phyloP scores from a whole-genome alignment of 176 grass and related monocot species.

The Triticum monococcum region DNA sequence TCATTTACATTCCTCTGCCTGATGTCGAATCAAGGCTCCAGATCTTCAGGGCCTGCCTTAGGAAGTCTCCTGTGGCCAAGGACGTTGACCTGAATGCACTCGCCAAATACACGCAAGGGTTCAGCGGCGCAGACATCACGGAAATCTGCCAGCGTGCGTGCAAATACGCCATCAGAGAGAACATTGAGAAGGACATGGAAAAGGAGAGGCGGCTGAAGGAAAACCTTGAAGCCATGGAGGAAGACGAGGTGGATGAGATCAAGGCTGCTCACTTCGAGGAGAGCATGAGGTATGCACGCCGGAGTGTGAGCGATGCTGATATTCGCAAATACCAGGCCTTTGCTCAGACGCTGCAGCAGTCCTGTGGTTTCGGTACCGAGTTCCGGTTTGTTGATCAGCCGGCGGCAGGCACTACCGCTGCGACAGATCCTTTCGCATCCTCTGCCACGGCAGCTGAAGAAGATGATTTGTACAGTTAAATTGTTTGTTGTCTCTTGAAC shows the following conservation, averaged over 20 bases:
- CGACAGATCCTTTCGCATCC: conserved; percentile 16
- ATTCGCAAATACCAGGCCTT: conserved; percentile 49
- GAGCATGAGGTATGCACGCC: conserved; percentile 73
- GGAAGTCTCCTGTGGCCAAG: conserved; percentile 74
- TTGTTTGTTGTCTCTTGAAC: too few species aligned
- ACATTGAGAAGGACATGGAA: conserved; percentile 82
- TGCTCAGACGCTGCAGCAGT: conserved; percentile 62
- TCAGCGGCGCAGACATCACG: not conserved
- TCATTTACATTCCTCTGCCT: conserved; percentile 42
- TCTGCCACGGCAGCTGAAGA: conserved; percentile 35
- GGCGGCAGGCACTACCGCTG: not conserved
- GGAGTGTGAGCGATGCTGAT: conserved; percentile 74
- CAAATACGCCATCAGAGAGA: conserved; percentile 82
- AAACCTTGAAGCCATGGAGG: conserved; percentile 37
- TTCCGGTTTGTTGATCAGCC: conserved; percentile 60
- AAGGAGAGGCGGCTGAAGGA: conserved; percentile 51
- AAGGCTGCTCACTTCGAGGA: conserved; percentile 73
- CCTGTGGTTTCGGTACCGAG: conserved; percentile 66
- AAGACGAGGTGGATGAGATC: conserved; percentile 78
- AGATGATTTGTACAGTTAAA: too few species aligned
- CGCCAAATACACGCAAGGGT: conserved; percentile 68
- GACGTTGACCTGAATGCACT: conserved; percentile 69
- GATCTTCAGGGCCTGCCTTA: conserved; percentile 78
- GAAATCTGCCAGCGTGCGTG: conserved; percentile 82
- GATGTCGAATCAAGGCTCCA: conserved; percentile 62